phyloP scores from a whole-genome alignment of 768 basidiomycete genomes.

The Trametes maxima region DNA sequence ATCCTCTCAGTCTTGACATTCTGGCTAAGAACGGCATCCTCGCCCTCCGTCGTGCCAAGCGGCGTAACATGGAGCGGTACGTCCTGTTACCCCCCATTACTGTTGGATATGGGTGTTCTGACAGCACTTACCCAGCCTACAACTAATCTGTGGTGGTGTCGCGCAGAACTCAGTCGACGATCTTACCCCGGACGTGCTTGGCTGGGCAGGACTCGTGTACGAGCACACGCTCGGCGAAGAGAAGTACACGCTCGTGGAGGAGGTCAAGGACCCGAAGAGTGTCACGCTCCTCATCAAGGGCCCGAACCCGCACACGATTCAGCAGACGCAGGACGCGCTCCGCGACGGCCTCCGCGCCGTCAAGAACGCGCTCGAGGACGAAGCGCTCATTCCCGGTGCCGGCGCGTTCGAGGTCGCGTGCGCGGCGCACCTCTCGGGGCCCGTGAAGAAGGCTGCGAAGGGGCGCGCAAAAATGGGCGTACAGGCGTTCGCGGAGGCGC shows the following conservation, averaged over 20 bases:
- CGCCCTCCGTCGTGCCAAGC: conserved; percentile 91
- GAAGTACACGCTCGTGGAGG: conserved; percentile 97
- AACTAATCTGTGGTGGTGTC: conserved; percentile 90
- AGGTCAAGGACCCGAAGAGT: conserved; percentile 92
- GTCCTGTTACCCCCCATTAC: conserved; percentile 10
- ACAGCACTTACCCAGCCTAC: conserved; percentile 56
- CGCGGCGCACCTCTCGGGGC: conserved; percentile 77
- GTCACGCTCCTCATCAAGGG: conserved; percentile 98
- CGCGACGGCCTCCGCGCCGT: conserved; percentile 95
- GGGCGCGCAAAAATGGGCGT: conserved; percentile 97
- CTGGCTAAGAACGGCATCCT: conserved; percentile 96
- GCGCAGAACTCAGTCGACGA: conserved; percentile 99
- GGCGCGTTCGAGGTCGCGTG: conserved; percentile 97
- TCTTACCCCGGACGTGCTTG: conserved; percentile 85
- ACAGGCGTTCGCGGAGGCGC: conserved; percentile 93
- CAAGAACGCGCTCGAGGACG: conserved; percentile 96
- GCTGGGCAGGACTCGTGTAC: conserved; percentile 98
- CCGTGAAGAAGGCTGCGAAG: conserved; percentile 84
- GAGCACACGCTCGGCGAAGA: conserved; percentile 99
- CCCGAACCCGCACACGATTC: conserved; percentile 93
- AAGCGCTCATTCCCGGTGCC: conserved; percentile 88
- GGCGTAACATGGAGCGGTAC: conserved; percentile 98
- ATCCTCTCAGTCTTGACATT: conserved; percentile 94
- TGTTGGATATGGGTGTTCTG: conserved; percentile 13
- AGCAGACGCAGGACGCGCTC: conserved; percentile 97